Conservation (phyloP, 2,329 filamentous ascomycete species). For the Chaetomium olivaceum region DNA sequence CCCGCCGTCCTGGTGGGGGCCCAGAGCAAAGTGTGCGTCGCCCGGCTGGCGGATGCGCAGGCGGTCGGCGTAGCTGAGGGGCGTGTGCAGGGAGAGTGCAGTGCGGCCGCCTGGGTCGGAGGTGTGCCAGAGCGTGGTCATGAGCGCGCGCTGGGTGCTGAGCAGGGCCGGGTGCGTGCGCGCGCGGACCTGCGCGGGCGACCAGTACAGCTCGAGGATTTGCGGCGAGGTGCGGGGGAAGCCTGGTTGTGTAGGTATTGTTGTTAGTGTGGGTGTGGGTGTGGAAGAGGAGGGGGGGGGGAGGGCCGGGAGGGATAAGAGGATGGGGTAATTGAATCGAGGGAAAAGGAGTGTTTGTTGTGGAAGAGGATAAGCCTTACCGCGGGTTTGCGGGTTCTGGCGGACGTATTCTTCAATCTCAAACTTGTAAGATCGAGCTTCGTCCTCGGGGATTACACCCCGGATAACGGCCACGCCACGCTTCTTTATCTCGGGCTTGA, state of each 20-base stretch:
- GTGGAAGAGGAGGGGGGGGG: background rate
- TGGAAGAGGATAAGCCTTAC: no score
- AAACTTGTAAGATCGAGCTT: slow-evolving; percentile 65
- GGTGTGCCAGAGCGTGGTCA: slow-evolving; percentile 59
- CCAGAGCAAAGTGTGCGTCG: slow-evolving; percentile 68
- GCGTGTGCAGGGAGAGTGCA: slow-evolving; percentile 42
- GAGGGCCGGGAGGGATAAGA: no score
- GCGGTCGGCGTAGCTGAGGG: slow-evolving; percentile 69
- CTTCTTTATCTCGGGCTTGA: slow-evolving; percentile 56
- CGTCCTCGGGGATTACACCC: slow-evolving; percentile 62
- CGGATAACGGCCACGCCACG: slow-evolving; percentile 65
- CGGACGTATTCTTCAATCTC: slow-evolving; percentile 65
- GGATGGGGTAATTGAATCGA: no score
- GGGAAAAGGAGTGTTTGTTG: no score
- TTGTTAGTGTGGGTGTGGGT: background rate
- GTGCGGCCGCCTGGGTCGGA: slow-evolving; percentile 48
- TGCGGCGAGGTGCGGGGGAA: slow-evolving; percentile 68
- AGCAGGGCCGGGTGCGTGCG: slow-evolving; percentile 67
- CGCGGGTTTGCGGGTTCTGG: slow-evolving; percentile 61
- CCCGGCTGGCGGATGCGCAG: slow-evolving; percentile 72
- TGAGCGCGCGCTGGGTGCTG: slow-evolving; percentile 60
- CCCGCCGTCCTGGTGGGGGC: slow-evolving; percentile 73
- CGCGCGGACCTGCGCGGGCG: slow-evolving; percentile 65
- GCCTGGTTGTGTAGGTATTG: slow-evolving; percentile 49
- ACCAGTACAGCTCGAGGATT: slow-evolving; percentile 78